phyloP scores from a whole-genome alignment of 306 rosid genomes.

The Cicer cuneatum region DNA sequence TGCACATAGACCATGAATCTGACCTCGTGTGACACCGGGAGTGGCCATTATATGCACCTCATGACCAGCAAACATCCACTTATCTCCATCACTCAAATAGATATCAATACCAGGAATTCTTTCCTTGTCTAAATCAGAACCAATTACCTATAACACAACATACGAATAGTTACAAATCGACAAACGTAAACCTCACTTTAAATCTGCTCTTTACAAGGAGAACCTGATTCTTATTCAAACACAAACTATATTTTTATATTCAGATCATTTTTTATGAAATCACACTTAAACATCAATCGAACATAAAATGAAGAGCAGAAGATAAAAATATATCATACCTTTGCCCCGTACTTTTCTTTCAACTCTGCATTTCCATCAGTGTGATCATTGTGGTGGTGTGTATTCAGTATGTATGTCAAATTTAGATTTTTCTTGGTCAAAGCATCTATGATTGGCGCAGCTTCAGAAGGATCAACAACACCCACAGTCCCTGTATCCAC shows the following conservation, averaged over 20 bases:
- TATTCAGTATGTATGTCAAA: slow-evolving; percentile 90
- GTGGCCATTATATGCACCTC: slow-evolving; percentile 92
- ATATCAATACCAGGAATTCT: slow-evolving; percentile 92
- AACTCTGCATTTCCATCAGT: slow-evolving; percentile 90
- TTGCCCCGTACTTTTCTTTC: slow-evolving; percentile 88
- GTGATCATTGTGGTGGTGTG: slow-evolving; percentile 94
- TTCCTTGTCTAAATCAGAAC: slow-evolving; percentile 76
- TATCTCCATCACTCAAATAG: slow-evolving; percentile 87
- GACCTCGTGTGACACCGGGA: slow-evolving; percentile 97
- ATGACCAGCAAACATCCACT: slow-evolving; percentile 99
- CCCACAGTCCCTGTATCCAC: slow-evolving; percentile 95
- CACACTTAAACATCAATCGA: neutral
- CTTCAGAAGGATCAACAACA: slow-evolving; percentile 97
- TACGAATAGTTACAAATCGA: slow-evolving; percentile 19
- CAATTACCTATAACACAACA: slow-evolving; percentile 76
- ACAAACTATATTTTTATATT: neutral
- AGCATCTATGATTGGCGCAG: slow-evolving; percentile 80
- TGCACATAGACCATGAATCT: slow-evolving; percentile 38
- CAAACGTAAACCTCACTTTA: slow-evolving; percentile 9
- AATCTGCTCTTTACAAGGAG: slow-evolving; percentile 13
- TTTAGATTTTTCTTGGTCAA: slow-evolving; percentile 78
- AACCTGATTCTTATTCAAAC: slow-evolving; percentile 22
- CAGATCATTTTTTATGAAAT: slow-evolving; percentile 6
- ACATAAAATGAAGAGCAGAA: slow-evolving; percentile 15
- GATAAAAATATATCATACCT: slow-evolving; percentile 46